Evolutionary conservation across 1,284 basidiomycete genomes (phyloP), one percentile per base, ranked within the genome.

Genomic region (Chalciporus piperatoides): DNA sequence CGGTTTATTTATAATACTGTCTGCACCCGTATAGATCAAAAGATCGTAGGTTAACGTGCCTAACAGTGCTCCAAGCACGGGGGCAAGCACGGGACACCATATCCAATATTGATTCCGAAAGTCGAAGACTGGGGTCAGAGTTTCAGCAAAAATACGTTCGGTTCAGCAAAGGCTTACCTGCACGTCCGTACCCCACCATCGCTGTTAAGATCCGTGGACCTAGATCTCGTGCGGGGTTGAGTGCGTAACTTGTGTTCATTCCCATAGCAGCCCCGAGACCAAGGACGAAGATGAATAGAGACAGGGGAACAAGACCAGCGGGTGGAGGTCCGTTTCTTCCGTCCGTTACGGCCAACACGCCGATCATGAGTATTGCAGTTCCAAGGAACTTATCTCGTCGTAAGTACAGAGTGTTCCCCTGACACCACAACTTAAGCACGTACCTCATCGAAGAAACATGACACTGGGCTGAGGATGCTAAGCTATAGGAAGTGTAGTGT

Each of bases 31-130:
- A 59, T 75, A 80, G 51, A 84, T 50, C 37, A 82, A 68, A 9
- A 64, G 40, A 55, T 84, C 81, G 53, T 84, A 84, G 24, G 75
- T 55, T 48, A 79, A 68, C 7, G 72, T 71, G 32, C 78, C 84
- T 9, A 68, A 55, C 44, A 79, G 71, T 39, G 74, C 80, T 23
- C 83, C 84, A 24, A 77, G 49, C 52, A 85, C 75, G 2, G 82
- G 77, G 1, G 68, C 83, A 35, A 86, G 65, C 10, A 82, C 56
- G 12, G 84, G 79, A 56, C 82, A 83, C 88, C 88, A 90, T 10
- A 88, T 51, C 86, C 86, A 91, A 60, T 89, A 91, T 53, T 85
- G 83, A 57, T 72, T 75, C 51, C 76, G 68, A 55, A 70, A 77
- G 23, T 70, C 61, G 59, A 76, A 77, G 6, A 78, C 77, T 75